phyloP scores from a whole-genome alignment of 208 protist species.

The Acanthamoeba polyphaga region DNA sequence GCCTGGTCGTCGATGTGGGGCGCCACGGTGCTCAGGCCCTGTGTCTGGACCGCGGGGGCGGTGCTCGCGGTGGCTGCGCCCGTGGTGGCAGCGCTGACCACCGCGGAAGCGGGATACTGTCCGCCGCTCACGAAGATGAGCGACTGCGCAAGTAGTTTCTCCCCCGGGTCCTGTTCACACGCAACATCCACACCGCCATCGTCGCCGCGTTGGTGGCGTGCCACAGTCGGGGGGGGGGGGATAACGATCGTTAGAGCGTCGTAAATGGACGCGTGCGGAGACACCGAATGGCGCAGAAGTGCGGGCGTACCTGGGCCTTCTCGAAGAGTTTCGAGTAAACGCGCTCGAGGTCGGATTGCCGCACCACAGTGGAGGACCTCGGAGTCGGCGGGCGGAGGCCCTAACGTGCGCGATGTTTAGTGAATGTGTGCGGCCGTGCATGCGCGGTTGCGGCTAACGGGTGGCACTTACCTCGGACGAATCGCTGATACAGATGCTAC shows the following conservation, averaged over 20 bases:
- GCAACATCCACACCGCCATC: background rate
- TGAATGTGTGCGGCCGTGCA: background rate
- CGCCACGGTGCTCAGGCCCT: background rate
- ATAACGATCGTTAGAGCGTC: background rate
- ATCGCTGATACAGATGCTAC: too few relatives aligned
- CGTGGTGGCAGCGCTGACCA: background rate
- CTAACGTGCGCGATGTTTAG: too few relatives aligned
- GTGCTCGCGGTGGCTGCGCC: background rate
- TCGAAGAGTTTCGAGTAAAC: constrained; percentile 40
- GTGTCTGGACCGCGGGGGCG: background rate
- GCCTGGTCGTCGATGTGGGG: constrained; percentile 47
- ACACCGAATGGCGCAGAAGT: background rate
- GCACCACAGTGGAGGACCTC: background rate
- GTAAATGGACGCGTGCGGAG: background rate
- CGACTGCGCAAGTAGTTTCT: constrained; percentile 9
- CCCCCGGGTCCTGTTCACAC: background rate
- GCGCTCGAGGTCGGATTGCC: background rate
- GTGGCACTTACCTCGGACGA: too few relatives aligned
- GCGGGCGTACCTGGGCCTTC: constrained; percentile 7
- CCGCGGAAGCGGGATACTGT: background rate
- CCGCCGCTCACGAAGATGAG: constrained; percentile 50
- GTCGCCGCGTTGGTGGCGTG: background rate
- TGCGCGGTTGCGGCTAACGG: background rate
- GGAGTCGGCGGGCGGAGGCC: background rate
- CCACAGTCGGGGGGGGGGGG: background rate